A percentile compares a stretch with the other conserved stretches of the same genome.
These are phyloP conservation scores for Silene uniflora DNA, from an alignment of 148 eudicot genomes.

Conservation along the genomic window DNA sequence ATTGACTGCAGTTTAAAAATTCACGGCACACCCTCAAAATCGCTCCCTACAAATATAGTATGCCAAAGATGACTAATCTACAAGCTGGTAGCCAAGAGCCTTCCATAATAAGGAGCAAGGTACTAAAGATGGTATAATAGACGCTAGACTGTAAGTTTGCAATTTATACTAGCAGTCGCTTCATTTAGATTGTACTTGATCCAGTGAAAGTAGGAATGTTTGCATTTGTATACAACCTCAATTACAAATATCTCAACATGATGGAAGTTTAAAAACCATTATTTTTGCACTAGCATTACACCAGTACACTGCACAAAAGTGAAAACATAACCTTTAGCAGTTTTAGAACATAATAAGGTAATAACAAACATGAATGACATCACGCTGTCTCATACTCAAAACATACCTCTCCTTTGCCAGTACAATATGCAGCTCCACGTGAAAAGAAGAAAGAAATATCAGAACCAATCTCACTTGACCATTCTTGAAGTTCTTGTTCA, in stretches of 20 bases:
- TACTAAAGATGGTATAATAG: not conserved
- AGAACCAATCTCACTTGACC: slow-evolving; percentile 98
- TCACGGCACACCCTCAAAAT: not conserved
- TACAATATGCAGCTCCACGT: slow-evolving; percentile 88
- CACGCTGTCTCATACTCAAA: not conserved
- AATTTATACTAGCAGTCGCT: not conserved
- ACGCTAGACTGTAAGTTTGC: not conserved
- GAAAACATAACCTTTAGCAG: not conserved
- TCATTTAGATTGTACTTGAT: not conserved
- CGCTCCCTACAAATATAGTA: not conserved
- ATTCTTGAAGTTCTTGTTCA: slow-evolving; percentile 83
- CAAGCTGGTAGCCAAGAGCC: not conserved
- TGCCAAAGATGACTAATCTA: not conserved
- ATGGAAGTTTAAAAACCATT: not conserved
- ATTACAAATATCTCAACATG: not conserved
- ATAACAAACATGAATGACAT: not conserved
- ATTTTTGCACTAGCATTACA: not conserved
- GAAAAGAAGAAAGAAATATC: slow-evolving; percentile 97
- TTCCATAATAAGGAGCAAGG: not conserved
- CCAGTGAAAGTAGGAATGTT: not conserved
- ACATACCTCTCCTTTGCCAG: slow-evolving; percentile 96
- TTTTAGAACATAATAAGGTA: not conserved
- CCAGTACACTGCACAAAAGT: not conserved
- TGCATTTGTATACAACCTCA: not conserved
- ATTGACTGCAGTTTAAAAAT: not conserved